Conservation (phyloP, 2,329 filamentous ascomycete species). For the Rhynchosporium secalis region DNA sequence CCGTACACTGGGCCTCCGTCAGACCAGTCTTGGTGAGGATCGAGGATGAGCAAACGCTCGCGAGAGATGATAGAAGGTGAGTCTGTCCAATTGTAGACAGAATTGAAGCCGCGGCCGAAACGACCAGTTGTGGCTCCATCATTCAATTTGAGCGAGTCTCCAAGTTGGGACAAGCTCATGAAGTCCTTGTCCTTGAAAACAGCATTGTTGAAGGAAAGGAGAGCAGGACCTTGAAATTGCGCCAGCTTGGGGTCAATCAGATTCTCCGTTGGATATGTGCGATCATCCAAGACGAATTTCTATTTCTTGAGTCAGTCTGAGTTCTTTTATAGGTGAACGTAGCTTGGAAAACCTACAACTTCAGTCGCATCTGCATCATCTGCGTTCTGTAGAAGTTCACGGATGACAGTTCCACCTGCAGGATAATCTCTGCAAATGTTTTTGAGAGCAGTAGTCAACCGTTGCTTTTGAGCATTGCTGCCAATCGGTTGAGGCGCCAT, state of each 20-base stretch:
- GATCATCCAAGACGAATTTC: constrained; percentile 37
- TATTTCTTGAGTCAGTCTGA: constrained; percentile 15
- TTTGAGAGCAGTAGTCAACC: constrained; percentile 35
- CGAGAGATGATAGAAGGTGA: constrained; percentile 41
- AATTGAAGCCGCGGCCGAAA: constrained; percentile 43
- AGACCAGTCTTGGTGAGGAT: constrained; percentile 41
- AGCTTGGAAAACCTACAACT: constrained; percentile 48
- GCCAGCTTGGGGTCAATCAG: constrained; percentile 35
- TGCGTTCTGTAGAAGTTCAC: constrained; percentile 95
- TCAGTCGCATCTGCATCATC: constrained; percentile 89
- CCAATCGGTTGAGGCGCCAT: constrained; percentile 28
- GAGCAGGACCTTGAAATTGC: constrained; percentile 40
- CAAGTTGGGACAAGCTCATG: constrained; percentile 36
- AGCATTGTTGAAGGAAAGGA: constrained; percentile 41
- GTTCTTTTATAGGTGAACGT: background rate
- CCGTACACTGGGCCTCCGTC: constrained; percentile 37
- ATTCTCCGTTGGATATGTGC: constrained; percentile 27
- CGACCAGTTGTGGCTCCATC: constrained; percentile 40
- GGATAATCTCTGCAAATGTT: constrained; percentile 50
- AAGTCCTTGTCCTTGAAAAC: constrained; percentile 39
- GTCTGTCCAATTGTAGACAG: constrained; percentile 44
- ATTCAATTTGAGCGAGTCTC: constrained; percentile 38
- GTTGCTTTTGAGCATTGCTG: constrained; percentile 33
- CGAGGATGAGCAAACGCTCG: constrained; percentile 38
- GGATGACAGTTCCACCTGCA: constrained; percentile 81